These are phyloP conservation scores for Cinnamomum micranthum DNA, from an alignment of 164 flowering plant species.

Conservation along the genomic window DNA sequence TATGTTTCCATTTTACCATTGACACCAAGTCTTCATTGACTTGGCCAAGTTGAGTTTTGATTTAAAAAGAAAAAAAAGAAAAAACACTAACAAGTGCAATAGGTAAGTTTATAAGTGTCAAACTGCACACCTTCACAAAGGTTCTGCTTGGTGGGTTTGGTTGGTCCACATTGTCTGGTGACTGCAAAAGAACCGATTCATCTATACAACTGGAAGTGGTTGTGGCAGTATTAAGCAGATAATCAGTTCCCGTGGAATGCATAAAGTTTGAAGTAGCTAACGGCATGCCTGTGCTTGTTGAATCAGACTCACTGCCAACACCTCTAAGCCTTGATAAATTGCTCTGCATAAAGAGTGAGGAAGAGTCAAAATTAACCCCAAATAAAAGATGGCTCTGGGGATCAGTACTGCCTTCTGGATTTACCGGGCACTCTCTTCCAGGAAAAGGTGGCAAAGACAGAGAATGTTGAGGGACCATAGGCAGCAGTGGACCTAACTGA, in stretches of 20 bases:
- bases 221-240: conserved; percentile 50
- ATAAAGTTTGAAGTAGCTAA: conserved; percentile 53
- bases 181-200: conserved; percentile 75
- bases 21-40: not conserved
- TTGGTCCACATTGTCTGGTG: conserved; percentile 66
- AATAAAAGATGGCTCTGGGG: conserved; percentile 73
- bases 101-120: not conserved
- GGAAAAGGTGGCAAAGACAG: conserved; percentile 82
- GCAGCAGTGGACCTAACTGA: conserved; percentile 42
- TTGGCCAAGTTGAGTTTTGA: not conserved
- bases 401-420: conserved; percentile 59
- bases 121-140: conserved; percentile 71
- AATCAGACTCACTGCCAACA: conserved; percentile 51
- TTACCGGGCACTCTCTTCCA: conserved; percentile 67
- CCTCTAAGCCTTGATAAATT: conserved; percentile 57
- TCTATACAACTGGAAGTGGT: conserved; percentile 66
- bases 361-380: conserved; percentile 70
- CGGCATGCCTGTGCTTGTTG: conserved; percentile 43
- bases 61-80: not conserved
- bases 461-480: conserved; percentile 38
- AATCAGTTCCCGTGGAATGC: conserved; percentile 50
- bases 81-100: not conserved
- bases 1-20: too few relatives aligned
- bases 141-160: conserved; percentile 57
- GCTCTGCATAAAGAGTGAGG: conserved; percentile 69